Evolutionary conservation across 2,329 filamentous ascomycete genomes (phyloP), one percentile per base, ranked within the genome.

Genomic region (Penicillium oxalicum): DNA sequence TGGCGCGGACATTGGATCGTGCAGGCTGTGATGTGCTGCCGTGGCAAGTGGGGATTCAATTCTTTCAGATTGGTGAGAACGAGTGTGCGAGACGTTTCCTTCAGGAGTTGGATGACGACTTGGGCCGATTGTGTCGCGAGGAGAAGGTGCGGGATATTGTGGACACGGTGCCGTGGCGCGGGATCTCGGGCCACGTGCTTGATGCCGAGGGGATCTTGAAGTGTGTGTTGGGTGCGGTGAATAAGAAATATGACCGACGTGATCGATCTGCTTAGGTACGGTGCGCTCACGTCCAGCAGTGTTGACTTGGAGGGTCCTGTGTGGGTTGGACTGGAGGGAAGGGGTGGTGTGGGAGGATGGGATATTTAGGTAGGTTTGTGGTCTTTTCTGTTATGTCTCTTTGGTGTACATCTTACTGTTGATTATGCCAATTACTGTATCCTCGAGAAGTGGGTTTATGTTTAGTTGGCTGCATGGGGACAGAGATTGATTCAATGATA

Each of bases 41-140:
- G 0, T 87, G 87, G 75, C 93, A 97, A 72, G 75, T 96, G 7
- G 91, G 91, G 32, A 82, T 97, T 48, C 91, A 97, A 67, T 97
- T 97, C 74, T 95, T 97, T 75, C 91, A 96, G 70, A 87, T 97
- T 39, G 91, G 93, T 48, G 77, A 80, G 43, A 88, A 95, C 58
- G 63, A 71, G 0, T 73, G 69, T 0, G 91, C 91, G 0, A 75
- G 77, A 1, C 69, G 76, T 56, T 82, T 85, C 47, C 74, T 97
- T 35, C 73, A 79, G 57, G 76, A 83, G 40, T 75, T 97, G 6
- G 91, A 97, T 63, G 87, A 96, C 65, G 78, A 79, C 3, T 70
- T 93, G 33, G 73, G 37, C 61, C 79, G n/a, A 72, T 75, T 26
- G 72, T 76, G 28, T 74, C 77, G 11, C 66, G 47, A 59, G 39